Evolutionary conservation across 306 rosid species (phyloP).

Genomic region (Carpinus viminea): DNA sequence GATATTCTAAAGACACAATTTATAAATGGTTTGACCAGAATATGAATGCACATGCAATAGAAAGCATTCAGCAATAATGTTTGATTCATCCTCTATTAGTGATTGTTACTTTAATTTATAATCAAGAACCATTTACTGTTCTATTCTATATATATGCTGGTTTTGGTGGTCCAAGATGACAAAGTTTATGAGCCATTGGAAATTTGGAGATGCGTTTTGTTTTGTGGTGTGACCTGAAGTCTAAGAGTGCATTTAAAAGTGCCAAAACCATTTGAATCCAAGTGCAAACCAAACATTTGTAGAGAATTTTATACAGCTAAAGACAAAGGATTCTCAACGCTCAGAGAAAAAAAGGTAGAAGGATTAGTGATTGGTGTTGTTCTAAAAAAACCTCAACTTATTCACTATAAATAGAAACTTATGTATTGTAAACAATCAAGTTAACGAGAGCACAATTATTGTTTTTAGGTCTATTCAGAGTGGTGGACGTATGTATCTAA

Average conservation of each 20-base stretch:
- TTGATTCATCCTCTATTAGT: background rate
- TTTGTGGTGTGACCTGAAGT: background rate
- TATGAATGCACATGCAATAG: background rate
- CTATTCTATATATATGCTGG: background rate
- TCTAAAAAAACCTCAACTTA: too few species aligned
- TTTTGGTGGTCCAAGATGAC: background rate
- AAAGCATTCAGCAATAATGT: background rate
- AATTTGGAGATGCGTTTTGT: background rate
- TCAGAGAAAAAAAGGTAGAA: background rate
- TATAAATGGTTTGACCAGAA: background rate
- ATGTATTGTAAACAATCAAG: too few species aligned
- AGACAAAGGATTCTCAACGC: background rate
- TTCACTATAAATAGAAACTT: too few species aligned
- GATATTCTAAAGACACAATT: background rate
- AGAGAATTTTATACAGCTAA: background rate
- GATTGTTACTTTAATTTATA: background rate
- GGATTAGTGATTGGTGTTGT: background rate
- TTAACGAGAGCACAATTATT: too few species aligned
- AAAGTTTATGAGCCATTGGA: background rate
- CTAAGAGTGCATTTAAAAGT: background rate
- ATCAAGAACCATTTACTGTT: background rate
- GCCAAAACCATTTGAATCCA: slow-evolving; percentile 6
- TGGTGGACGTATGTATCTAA: too few species aligned
- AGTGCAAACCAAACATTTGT: background rate
- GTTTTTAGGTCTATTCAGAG: too few species aligned